A percentile compares a stretch with the other conserved stretches of the same genome.
Evolutionary conservation across 2,329 filamentous ascomycete genomes (phyloP).

Genomic region (Epichloe festucae): DNA sequence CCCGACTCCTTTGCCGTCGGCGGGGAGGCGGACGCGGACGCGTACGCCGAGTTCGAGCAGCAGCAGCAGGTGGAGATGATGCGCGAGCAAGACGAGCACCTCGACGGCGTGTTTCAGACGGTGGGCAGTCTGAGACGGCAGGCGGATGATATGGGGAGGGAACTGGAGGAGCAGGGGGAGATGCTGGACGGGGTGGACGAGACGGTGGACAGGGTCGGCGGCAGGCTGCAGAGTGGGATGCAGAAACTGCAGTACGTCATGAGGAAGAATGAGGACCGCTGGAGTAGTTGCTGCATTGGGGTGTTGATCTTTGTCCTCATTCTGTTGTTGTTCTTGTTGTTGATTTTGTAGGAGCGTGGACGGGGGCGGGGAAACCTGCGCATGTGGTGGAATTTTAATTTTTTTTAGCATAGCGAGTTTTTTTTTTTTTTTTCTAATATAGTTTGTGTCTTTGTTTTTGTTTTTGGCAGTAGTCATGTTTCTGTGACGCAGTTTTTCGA

Average conservation of each 20-base stretch:
- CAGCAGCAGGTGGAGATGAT: conserved; percentile 85
- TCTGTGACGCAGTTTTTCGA: neutral
- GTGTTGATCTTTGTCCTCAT: conserved; percentile 82
- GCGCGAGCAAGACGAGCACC: conserved; percentile 83
- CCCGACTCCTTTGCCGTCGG: conserved; percentile 46
- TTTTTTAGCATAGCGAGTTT: neutral
- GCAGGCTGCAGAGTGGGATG: conserved; percentile 73
- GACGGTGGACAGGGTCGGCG: conserved; percentile 75
- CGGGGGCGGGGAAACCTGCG: neutral
- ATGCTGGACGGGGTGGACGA: conserved; percentile 78
- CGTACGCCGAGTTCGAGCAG: conserved; percentile 76
- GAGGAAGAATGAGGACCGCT: conserved; percentile 75
- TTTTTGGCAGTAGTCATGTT: neutral
- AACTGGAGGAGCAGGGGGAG: conserved; percentile 85
- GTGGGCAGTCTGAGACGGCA: conserved; percentile 84
- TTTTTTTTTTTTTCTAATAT: too few relatives aligned
- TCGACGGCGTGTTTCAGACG: conserved; percentile 86
- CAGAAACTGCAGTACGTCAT: conserved; percentile 78
- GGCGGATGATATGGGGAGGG: conserved; percentile 89
- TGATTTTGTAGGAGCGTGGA: conserved; percentile 34
- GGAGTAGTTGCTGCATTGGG: conserved; percentile 82
- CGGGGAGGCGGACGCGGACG: conserved; percentile 45
- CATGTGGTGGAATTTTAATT: neutral
- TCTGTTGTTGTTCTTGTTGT: conserved; percentile 66
- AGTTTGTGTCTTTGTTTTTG: neutral